phyloP scores from a whole-genome alignment of 139 green algal species.

The Tetraselmis striata region DNA sequence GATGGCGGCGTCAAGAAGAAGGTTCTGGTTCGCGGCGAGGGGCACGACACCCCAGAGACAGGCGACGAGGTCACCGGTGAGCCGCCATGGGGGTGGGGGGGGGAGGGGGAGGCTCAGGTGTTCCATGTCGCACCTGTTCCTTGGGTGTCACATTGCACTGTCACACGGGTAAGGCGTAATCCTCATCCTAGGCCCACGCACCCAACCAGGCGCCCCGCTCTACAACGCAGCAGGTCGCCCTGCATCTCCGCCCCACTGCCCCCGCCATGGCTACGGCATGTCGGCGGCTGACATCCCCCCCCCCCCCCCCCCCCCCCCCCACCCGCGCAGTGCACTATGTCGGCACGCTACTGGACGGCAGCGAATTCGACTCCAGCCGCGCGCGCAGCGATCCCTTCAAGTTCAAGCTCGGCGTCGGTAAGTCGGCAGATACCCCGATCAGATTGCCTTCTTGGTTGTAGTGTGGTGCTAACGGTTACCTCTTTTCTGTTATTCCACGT shows the following conservation, averaged over 20 bases:
- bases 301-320: not conserved
- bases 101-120: no score
- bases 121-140: not conserved
- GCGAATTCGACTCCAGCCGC: slow-evolving; percentile 85
- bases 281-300: not conserved
- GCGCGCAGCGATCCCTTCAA: slow-evolving; percentile 82
- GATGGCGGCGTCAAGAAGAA: slow-evolving; percentile 84
- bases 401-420: slow-evolving; percentile 73
- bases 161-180: not conserved
- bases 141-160: not conserved
- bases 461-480: not conserved
- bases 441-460: not conserved
- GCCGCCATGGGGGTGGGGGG: no score
- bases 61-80: slow-evolving; percentile 70
- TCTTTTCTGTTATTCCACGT: not conserved
- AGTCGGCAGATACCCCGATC: slow-evolving; percentile 6
- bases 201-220: not conserved
- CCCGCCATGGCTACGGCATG: no score
- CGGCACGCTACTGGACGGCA: slow-evolving; percentile 86
- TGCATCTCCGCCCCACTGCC: no score
- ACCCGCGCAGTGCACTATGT: slow-evolving; percentile 88
- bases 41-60: slow-evolving; percentile 75
- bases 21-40: slow-evolving; percentile 59
- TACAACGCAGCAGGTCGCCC: not conserved
- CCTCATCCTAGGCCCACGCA: not conserved